Conservation (phyloP, 495 filamentous ascomycete species). For the Rhizodiscina lignyota region DNA sequence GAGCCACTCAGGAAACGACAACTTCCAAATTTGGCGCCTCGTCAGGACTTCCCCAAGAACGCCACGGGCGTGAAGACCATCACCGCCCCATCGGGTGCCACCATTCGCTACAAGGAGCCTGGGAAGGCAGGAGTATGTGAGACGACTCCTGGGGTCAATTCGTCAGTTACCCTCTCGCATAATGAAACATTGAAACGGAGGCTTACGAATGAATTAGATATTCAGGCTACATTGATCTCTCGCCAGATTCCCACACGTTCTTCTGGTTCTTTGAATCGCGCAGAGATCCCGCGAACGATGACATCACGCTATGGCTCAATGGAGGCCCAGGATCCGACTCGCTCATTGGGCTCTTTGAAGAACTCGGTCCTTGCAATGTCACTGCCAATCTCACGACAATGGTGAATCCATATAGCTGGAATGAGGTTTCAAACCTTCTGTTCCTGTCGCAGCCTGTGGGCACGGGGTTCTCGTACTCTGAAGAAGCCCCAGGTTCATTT, state of each 20-base stretch:
- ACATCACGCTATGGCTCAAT: conserved; percentile 42
- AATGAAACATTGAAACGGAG: not conserved
- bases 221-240: conserved; percentile 13
- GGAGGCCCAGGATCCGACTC: conserved; percentile 12
- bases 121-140: conserved; percentile 29
- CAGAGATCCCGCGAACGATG: conserved; percentile 21
- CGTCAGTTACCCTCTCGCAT: conserved; percentile 1
- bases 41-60: conserved; percentile 15
- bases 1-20: not conserved
- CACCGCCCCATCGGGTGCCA: conserved; percentile 36
- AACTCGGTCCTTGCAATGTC: conserved; percentile 18
- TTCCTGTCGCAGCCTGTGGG: conserved; percentile 33
- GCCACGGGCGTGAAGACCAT: conserved; percentile 40
- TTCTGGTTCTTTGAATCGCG: conserved; percentile 32
- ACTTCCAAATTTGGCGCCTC: not conserved
- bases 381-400: conserved; percentile 13
- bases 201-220: conserved; percentile 5
- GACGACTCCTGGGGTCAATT: conserved; percentile 21
- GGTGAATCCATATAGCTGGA: conserved; percentile 17
- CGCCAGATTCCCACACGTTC: conserved; percentile 29
- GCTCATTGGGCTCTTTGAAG: conserved; percentile 11
- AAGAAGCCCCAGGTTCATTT: conserved; percentile 12
- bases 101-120: conserved; percentile 36
- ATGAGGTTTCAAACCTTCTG: conserved; percentile 15
- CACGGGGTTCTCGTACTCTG: conserved; percentile 36